Percentiles rank a stretch among this genome's conserved stretches.
phyloP scores from a whole-genome alignment of 495 filamentous ascomycete species.

The Glutinoglossum americanum region DNA sequence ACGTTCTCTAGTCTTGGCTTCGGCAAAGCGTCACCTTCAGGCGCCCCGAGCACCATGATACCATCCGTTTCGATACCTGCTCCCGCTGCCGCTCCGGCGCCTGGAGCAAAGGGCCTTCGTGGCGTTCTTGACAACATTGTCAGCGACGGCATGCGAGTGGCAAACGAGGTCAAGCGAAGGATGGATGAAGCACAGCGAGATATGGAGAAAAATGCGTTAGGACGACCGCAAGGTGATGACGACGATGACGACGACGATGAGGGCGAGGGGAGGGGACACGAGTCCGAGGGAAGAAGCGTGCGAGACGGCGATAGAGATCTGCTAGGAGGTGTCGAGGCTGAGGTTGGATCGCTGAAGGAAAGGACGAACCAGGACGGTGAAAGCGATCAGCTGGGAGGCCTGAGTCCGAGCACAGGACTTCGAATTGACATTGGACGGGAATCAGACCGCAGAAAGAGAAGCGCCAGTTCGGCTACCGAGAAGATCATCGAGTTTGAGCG shows the following conservation, averaged over 20 bases:
- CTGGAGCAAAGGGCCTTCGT: constrained; percentile 56
- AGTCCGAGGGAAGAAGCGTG: constrained; percentile 26
- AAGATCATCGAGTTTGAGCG: constrained; percentile 3
- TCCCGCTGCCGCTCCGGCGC: constrained; percentile 28
- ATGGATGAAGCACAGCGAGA: constrained; percentile 89
- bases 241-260: constrained; percentile 57
- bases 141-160: constrained; percentile 86
- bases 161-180: constrained; percentile 65
- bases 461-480: not conserved
- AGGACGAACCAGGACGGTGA: not conserved
- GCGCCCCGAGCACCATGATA: constrained; percentile 10
- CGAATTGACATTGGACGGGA: not conserved
- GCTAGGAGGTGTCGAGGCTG: constrained; percentile 43
- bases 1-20: constrained; percentile 55
- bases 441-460: not conserved
- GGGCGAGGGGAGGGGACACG: constrained; percentile 18
- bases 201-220: constrained; percentile 52
- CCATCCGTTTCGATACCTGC: constrained; percentile 13
- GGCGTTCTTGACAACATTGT: constrained; percentile 95
- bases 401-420: not conserved
- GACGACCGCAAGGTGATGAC: constrained; percentile 37
- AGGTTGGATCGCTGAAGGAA: constrained; percentile 39
- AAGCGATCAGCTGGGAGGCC: too few species aligned
- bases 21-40: constrained; percentile 17
- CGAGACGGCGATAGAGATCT: constrained; percentile 51